phyloP scores from a whole-genome alignment of 2,329 filamentous ascomycete species.

The Bipolaris zeicola region DNA sequence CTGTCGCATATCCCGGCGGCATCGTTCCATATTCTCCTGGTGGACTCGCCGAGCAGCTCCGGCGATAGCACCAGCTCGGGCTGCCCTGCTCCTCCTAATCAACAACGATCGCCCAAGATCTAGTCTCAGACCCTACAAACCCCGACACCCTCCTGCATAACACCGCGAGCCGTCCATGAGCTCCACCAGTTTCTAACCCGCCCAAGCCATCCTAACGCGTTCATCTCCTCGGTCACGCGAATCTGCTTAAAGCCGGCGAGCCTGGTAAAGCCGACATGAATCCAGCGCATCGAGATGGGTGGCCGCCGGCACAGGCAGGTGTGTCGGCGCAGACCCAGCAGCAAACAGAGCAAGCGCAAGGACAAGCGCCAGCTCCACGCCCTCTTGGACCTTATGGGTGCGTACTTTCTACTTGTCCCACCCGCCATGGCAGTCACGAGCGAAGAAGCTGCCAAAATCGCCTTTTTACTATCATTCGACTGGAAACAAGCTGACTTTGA shows the following conservation, averaged over 20 bases:
- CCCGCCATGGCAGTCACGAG: slow-evolving; percentile 22
- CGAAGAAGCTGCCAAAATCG: slow-evolving; percentile 19
- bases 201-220: slow-evolving; percentile 22
- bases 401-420: slow-evolving; percentile 19
- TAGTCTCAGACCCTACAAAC: slow-evolving; percentile 19
- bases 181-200: slow-evolving; percentile 14
- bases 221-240: slow-evolving; percentile 16
- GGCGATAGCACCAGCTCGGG: slow-evolving; percentile 27
- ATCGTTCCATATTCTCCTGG: slow-evolving; percentile 17
- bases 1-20: slow-evolving; percentile 23
- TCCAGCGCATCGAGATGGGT: slow-evolving; percentile 50
- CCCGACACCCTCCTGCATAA: slow-evolving; percentile 12
- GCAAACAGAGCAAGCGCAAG: slow-evolving; percentile 44
- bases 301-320: slow-evolving; percentile 53
- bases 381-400: slow-evolving; percentile 47
- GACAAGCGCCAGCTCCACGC: slow-evolving; percentile 42
- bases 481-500: slow-evolving; percentile 26
- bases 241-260: slow-evolving; percentile 34
- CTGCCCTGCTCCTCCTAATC: slow-evolving; percentile 33
- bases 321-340: slow-evolving; percentile 54
- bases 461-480: slow-evolving; percentile 16
- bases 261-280: slow-evolving; percentile 48
- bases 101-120: slow-evolving; percentile 26
- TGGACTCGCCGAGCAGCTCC: slow-evolving; percentile 19
- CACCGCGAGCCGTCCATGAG: slow-evolving; percentile 30